Base-by-base conservation (phyloP, 2,329 filamentous ascomycete species). In the Proliferodiscus dingleyae region DNA sequence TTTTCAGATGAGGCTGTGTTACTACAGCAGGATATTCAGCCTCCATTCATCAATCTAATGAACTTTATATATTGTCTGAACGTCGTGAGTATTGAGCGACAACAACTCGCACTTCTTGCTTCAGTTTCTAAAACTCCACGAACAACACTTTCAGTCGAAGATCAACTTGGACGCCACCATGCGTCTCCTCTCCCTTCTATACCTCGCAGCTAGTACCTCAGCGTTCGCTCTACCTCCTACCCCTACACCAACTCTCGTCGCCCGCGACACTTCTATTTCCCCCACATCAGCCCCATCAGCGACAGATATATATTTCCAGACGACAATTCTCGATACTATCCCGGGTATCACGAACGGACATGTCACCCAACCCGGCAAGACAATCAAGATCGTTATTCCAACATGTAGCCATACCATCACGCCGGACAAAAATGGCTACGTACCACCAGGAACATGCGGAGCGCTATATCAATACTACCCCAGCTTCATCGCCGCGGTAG, bases 361-460 rank as follows among this genome's bases (percentile, higher is more conserved):
- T 15, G 54, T 56, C 15, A 64, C 57, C 0, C 50, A 62, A 13
- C 58, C 65, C 2, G 62, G 46, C 3, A 58, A 63, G 23, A 69
- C 65, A 1, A 39, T 47, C 2, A 43, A 39, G 3, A 6, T 47
- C 4, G 21, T 37, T 9, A 6, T 47, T 7, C 66, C 66, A 10
- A 69, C 66, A 3, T 70, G 67, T 47, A 49, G 63, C 1, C 65
- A 66, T 44, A 69, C 65, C 3, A 57, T 64, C 4, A 49, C 50
- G 6, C 64, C 65, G 8, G 65, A 62, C 9, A 61, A 62, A 30
- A 60, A 66, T 53, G 65, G 65, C 32, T 64, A 66, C 44, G 51
- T 68, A 1, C 64, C 64, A 5, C 63, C 64, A 2, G 63, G 62
- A 22, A 59, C 62, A 1, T 68, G 66, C 47, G 58, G 63, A 37